Evolutionary conservation across 2,329 filamentous ascomycete species (phyloP), one percentile per base, ranked within the genome.

Genomic region (Xylariales sp.): DNA sequence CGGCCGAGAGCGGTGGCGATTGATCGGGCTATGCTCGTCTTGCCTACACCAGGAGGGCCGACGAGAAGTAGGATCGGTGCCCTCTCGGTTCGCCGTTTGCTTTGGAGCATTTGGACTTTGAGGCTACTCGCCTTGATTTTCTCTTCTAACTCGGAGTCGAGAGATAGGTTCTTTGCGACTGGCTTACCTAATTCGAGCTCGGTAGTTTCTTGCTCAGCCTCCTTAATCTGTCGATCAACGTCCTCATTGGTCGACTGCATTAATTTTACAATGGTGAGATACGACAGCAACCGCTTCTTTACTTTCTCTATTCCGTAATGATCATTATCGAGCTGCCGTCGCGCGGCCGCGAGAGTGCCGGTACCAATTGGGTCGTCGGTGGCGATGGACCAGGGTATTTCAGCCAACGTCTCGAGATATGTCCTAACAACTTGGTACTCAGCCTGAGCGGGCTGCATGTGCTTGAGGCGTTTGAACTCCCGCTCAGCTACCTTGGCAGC

Each of bases 231-330:
- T 32, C 88, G 87, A 62, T 97, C 92, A 18, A 97, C 85, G 60
- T 93, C 91, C 61, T 91, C 87, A 72, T 98, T 97, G 69, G 95
- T 90, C 28, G 92, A 90, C 78, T 97, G 94, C 84, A 98, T 99
- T 64, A 99, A 86, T 73, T 96, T 92, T 60, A 99, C 85, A n/a
- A 99, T 96, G 2, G 96, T 97, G 50, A 99, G 85, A 77, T 99
- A 99, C 79, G 98, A 97, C 5, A 99, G 86, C 28, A 99, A 81
- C 50, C 96, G 88, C 86, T 97, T 97, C 88, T 99, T 99, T 77
- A 99, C 95, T 80, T 95, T 97, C 69, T 98, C 94, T 14, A 99
- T 84, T 0, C 96, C 96, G 74, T 98, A 98, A 79, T 99, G 96
- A 77, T 99, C 96, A 71, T 97, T 91, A 75, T 99, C 94, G 5